A percentile compares a stretch with the other conserved stretches of the same genome.
Evolutionary conservation across 192 early-diverging fungal species (phyloP).

Genomic region (Linnemannia zychae): DNA sequence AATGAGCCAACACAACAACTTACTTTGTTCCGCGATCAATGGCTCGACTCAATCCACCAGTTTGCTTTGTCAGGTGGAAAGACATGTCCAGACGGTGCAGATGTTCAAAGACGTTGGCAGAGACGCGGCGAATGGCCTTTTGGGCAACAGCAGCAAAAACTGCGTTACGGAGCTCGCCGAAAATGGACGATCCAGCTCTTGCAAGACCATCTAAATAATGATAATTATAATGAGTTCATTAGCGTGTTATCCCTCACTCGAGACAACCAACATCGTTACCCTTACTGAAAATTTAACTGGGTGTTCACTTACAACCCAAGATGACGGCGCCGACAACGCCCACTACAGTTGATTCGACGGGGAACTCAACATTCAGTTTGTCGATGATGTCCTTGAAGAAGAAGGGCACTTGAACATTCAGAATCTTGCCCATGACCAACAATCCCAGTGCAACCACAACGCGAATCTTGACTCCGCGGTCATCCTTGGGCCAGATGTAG

Average conservation of each 20-base stretch:
- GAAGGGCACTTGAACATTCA: conserved; percentile 96
- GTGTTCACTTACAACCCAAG: conserved; percentile 78
- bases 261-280: too few relatives aligned
- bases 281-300: background rate
- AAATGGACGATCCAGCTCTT: conserved; percentile 81
- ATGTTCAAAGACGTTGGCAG: conserved; percentile 92
- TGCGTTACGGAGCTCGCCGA: conserved; percentile 94
- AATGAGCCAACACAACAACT: background rate
- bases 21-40: conserved; percentile 94
- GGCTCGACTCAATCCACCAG: conserved; percentile 95
- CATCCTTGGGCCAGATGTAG: conserved; percentile 93
- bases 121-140: conserved; percentile 90
- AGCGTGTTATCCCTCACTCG: background rate
- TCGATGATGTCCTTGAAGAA: conserved; percentile 96
- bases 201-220: conserved; percentile 82
- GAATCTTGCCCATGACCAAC: conserved; percentile 85
- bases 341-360: conserved; percentile 74
- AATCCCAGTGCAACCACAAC: conserved; percentile 89
- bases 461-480: conserved; percentile 84
- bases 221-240: background rate
- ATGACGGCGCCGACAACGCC: conserved; percentile 93
- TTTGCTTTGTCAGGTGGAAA: conserved; percentile 95
- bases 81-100: conserved; percentile 88
- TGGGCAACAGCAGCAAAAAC: conserved; percentile 96
- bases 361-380: conserved; percentile 78